A percentile compares a stretch with the other conserved stretches of the same genome.
Evolutionary conservation across 768 basidiomycete species (phyloP).

Genomic region (Symmetrospora coprosmae): DNA sequence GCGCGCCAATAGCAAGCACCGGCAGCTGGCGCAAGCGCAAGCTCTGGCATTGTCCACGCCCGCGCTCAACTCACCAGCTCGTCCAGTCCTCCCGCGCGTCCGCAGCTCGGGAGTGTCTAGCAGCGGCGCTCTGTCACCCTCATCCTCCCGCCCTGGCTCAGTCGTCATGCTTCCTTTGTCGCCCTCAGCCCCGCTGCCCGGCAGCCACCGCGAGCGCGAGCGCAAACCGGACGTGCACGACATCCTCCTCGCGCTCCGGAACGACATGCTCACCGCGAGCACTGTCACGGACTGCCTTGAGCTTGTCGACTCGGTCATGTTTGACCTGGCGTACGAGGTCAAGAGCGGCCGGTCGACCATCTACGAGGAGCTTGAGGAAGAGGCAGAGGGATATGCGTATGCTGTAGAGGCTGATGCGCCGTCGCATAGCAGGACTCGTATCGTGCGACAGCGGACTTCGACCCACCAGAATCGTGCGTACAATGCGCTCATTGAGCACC

Average conservation of each 20-base stretch:
- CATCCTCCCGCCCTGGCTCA: background rate
- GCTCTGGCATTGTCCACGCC: too few relatives aligned
- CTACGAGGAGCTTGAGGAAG: background rate
- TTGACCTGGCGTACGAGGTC: conserved; percentile 2
- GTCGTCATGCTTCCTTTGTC: background rate
- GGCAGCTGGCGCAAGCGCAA: too few relatives aligned
- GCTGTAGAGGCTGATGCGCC: background rate
- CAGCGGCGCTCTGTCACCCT: too few relatives aligned
- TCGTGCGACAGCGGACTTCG: background rate
- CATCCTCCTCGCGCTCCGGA: background rate
- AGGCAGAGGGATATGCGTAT: background rate
- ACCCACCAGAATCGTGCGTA: background rate
- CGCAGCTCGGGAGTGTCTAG: too few relatives aligned
- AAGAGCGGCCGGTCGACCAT: background rate
- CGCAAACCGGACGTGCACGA: background rate
- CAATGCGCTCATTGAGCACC: background rate
- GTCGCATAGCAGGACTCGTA: background rate
- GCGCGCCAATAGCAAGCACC: too few relatives aligned
- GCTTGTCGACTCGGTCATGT: conserved; percentile 1
- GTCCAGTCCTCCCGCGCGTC: too few relatives aligned
- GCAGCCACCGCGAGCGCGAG: background rate
- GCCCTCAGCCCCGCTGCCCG: background rate
- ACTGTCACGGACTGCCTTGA: background rate
- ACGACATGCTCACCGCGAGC: background rate
- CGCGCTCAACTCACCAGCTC: too few relatives aligned